Evolutionary conservation across 106 monocot species (phyloP).

Genomic region (Triglochin maritima): DNA sequence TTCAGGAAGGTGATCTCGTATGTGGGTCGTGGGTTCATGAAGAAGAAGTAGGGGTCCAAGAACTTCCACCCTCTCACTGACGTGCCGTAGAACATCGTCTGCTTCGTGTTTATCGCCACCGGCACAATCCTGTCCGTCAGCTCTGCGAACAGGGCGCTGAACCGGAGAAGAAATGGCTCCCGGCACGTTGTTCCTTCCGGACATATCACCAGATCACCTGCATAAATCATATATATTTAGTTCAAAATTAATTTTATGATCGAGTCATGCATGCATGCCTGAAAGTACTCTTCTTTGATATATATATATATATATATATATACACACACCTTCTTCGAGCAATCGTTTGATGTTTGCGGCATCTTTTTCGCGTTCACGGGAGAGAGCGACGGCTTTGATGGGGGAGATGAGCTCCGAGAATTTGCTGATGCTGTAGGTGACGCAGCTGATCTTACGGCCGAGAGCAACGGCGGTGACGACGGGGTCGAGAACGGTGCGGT

Average conservation of each 20-base stretch:
- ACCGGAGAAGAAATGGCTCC: conserved; percentile 14
- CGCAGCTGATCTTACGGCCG: conserved; percentile 28
- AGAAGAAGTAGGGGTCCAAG: conserved; percentile 20
- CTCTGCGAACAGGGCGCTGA: conserved; percentile 15
- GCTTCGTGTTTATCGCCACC: conserved; percentile 7
- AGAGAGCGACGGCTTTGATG: conserved; percentile 54
- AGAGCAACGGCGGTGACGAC: conserved; percentile 25
- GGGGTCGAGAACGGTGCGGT: conserved; percentile 31
- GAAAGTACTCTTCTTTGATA: no score
- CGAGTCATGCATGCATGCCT: conserved; percentile 13
- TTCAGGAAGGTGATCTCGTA: conserved; percentile 18
- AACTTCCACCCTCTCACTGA: conserved; percentile 5
- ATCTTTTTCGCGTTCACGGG: conserved; percentile 49
- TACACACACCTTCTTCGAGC: conserved; percentile 24
- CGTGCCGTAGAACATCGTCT: conserved; percentile 13
- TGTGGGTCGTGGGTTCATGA: conserved; percentile 19
- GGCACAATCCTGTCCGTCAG: conserved; percentile 11
- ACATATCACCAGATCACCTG: conserved; percentile 12
- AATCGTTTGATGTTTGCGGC: conserved; percentile 55
- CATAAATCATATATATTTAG: no score
- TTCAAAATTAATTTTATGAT: conserved; percentile 1
- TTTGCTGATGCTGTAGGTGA: conserved; percentile 42
- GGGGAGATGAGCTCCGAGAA: conserved; percentile 82
- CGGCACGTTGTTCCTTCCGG: conserved; percentile 17
- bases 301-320: background rate